phyloP scores from a whole-genome alignment of 768 basidiomycete species.

The Hygrophoropsis aurantiaca region DNA sequence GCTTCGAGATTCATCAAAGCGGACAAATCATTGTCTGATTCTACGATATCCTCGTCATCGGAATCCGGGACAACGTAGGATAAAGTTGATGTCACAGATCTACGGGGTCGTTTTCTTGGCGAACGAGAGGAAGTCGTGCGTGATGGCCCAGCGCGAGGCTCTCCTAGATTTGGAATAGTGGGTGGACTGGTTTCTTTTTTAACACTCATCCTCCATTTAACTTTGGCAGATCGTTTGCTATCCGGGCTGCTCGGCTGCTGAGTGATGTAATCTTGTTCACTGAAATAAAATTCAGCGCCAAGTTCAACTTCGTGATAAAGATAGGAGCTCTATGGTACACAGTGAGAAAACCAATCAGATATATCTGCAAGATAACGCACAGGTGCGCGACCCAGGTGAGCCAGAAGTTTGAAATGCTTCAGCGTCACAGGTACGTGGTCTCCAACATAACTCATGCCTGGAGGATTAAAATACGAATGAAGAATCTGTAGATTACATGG shows the following conservation, averaged over 20 bases:
- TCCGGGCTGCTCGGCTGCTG: constrained; percentile 23
- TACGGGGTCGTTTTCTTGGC: constrained; percentile 56
- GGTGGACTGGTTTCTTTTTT: constrained; percentile 42
- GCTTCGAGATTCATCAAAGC: constrained; percentile 27
- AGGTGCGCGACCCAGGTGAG: constrained; percentile 59
- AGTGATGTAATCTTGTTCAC: constrained; percentile 66
- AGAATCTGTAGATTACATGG: constrained; percentile 40
- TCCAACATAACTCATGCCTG: constrained; percentile 19
- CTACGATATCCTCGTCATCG: constrained; percentile 60
- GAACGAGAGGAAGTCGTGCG: constrained; percentile 20
- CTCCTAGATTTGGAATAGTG: constrained; percentile 17
- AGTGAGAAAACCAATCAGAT: neutral
- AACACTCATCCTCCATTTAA: constrained; percentile 31
- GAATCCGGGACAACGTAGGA: constrained; percentile 72
- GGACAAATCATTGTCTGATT: constrained; percentile 35
- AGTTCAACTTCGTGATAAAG: constrained; percentile 62
- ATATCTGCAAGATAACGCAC: constrained; percentile 37
- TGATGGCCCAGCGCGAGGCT: constrained; percentile 16
- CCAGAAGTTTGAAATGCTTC: constrained; percentile 75
- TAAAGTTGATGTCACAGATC: constrained; percentile 50
- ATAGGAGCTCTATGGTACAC: constrained; percentile 42
- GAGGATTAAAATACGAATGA: constrained; percentile 40
- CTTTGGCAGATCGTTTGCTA: constrained; percentile 23
- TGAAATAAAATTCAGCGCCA: constrained; percentile 68
- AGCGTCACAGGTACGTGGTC: constrained; percentile 67